phyloP scores from a whole-genome alignment of 1,284 basidiomycete species.

The Trichosporon coremiiforme region DNA sequence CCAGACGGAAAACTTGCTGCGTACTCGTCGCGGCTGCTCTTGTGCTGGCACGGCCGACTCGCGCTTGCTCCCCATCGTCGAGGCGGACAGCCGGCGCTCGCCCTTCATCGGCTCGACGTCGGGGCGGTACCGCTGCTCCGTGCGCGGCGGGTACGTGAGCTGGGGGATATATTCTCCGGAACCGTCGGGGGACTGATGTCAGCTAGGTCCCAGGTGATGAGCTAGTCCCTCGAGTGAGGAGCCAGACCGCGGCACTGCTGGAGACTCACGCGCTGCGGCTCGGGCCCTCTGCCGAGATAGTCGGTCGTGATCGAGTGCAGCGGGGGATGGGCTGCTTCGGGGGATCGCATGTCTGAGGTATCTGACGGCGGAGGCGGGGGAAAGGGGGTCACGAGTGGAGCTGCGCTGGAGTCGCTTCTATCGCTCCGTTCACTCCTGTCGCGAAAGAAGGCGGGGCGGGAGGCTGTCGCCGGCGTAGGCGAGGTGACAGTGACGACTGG shows the following conservation, averaged over 20 bases:
- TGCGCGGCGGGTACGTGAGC: slow-evolving; percentile 20
- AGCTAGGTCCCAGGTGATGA: no score
- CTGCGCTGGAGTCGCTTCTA: not conserved
- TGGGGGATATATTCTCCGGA: not conserved
- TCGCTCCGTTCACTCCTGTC: not conserved
- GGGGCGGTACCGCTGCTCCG: not conserved
- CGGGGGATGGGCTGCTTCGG: not conserved
- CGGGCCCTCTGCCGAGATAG: not conserved
- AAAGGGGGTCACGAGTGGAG: not conserved
- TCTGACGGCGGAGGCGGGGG: not conserved
- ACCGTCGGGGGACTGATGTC: not conserved
- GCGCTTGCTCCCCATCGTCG: slow-evolving; percentile 1
- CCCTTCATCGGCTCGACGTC: slow-evolving; percentile 1
- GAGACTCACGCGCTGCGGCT: slow-evolving; percentile 13
- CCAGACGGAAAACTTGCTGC: slow-evolving; percentile 4
- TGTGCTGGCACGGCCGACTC: not conserved
- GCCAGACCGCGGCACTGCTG: no score
- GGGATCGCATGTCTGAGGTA: not conserved
- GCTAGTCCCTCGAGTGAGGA: no score
- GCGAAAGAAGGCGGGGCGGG: not conserved
- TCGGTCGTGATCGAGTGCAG: not conserved
- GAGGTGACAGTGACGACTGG: not conserved
- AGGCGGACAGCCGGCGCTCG: not conserved
- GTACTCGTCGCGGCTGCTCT: not conserved
- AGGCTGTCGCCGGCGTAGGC: not conserved